Base-by-base conservation (phyloP, 1,284 basidiomycete genomes). In the Schizophyllum commune region DNA sequence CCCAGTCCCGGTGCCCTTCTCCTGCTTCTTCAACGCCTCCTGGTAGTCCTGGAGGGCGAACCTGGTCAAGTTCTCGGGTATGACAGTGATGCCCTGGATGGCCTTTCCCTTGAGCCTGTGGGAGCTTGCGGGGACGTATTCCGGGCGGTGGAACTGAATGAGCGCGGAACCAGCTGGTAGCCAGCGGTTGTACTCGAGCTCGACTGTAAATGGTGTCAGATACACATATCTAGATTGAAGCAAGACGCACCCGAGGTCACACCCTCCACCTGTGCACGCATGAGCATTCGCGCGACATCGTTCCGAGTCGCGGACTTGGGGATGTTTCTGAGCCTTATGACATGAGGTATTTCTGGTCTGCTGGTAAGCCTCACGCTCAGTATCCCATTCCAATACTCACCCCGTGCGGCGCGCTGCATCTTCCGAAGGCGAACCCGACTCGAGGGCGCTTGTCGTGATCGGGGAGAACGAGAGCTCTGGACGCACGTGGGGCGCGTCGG, bases 251-350 rank as follows among this genome's bases (percentile, higher is more conserved):
- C 39, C 9, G 13, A 11, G 9, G 39, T 47, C 54, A 89, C 76
- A 60, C 83, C 85, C 57, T 81, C 72, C n/a, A 83, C 68, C 33
- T 76, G 75, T 19, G 75, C 72, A 60, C 75, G 77, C 32, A 69
- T 70, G 15, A 88, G 70, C 54, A 81, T 71, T 64, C 85, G 76
- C 58, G 79, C 73, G 39, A 90, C 70, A 69, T 90, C 88, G 15
- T 75, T 71, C 5, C 83, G 80, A 19, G 82, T 80, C 1, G 79
- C 74, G 19, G 83, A 80, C 17, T 70, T 71, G 1, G 87, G 81
- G 1, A 90, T 68, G 63, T 77, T 76, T 32, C 68, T 68, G 58
- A 87, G 66, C 47, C 75, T 65, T 52, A 88, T 79, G 63, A 8
- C 39, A 47, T 47, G 39, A 2, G 39, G 39, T 47, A 8, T 47